These are phyloP conservation scores for Ogataea thermomethanolica DNA, from an alignment of 805 yeast species.

Conservation along the genomic window DNA sequence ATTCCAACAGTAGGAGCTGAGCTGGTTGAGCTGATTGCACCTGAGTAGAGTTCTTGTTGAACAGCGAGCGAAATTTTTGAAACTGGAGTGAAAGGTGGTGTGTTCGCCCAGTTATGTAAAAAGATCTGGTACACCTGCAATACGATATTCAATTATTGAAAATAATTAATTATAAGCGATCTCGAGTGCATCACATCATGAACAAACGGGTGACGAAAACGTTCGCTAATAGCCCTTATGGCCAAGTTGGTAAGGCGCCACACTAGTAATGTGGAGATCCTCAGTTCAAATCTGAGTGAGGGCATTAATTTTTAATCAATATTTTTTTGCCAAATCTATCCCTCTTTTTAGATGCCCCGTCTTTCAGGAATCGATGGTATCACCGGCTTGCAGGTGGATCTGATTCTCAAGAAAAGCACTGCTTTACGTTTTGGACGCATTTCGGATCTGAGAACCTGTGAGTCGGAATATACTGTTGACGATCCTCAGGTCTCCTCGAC, in stretches of 20 bases:
- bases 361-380: conserved; percentile 7
- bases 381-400: conserved; percentile 3
- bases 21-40: too few relatives aligned
- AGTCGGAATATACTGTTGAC: conserved; percentile 26
- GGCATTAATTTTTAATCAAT: conserved; percentile 18
- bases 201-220: too few relatives aligned
- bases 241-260: conserved; percentile 37
- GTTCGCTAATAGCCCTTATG: conserved; percentile 25
- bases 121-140: not conserved
- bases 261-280: conserved; percentile 37
- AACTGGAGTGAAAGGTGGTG: too few relatives aligned
- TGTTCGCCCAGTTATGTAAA: not conserved
- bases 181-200: too few relatives aligned
- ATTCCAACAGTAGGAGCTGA: not conserved
- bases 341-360: conserved; percentile 7
- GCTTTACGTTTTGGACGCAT: conserved; percentile 44
- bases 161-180: not conserved
- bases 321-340: conserved; percentile 1
- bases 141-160: not conserved
- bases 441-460: conserved; percentile 23
- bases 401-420: conserved; percentile 27
- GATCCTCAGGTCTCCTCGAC: conserved; percentile 41
- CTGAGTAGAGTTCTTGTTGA: too few relatives aligned
- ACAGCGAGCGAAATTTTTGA: too few relatives aligned
- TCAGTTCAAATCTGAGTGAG: conserved; percentile 35